phyloP scores from a whole-genome alignment of 2,329 filamentous ascomycete species.

The Fusarium camptoceras region DNA sequence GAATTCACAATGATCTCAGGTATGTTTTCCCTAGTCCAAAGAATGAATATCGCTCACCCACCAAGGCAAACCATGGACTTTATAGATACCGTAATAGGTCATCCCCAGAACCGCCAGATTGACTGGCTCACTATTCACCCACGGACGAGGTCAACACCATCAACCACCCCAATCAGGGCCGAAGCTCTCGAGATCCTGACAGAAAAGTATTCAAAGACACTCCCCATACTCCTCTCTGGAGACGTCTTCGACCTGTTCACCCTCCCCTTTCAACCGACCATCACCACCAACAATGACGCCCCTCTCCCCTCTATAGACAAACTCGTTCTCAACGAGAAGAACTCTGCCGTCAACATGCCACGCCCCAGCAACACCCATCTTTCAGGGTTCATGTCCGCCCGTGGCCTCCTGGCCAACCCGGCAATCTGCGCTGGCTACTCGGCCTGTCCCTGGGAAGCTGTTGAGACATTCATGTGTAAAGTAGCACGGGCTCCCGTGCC shows the following conservation, averaged over 20 bases:
- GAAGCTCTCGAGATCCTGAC: constrained; percentile 70
- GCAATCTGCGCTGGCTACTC: constrained; percentile 70
- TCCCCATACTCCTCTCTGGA: constrained; percentile 76
- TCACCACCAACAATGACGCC: constrained; percentile 42
- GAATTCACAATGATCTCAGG: constrained; percentile 73
- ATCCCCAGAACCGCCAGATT: constrained; percentile 62
- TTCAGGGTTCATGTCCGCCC: constrained; percentile 76
- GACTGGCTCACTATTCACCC: constrained; percentile 80
- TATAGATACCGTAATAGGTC: constrained; percentile 70
- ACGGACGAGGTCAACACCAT: constrained; percentile 70
- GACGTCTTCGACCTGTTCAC: constrained; percentile 71
- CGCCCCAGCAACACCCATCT: constrained; percentile 61
- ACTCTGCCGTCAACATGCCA: constrained; percentile 20
- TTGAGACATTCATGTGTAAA: constrained; percentile 71
- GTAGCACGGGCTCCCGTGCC: constrained; percentile 69
- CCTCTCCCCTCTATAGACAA: constrained; percentile 44
- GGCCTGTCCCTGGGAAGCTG: constrained; percentile 70
- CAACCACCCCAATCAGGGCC: constrained; percentile 69
- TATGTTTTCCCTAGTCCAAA: constrained; percentile 29
- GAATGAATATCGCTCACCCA: background rate
- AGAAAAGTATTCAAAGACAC: constrained; percentile 61
- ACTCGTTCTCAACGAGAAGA: constrained; percentile 44
- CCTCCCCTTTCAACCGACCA: constrained; percentile 57
- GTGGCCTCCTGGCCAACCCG: constrained; percentile 75
- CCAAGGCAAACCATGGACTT: constrained; percentile 69